Base-by-base conservation (phyloP, 352 stramenopile species). In the Phytophthora rubi region DNA sequence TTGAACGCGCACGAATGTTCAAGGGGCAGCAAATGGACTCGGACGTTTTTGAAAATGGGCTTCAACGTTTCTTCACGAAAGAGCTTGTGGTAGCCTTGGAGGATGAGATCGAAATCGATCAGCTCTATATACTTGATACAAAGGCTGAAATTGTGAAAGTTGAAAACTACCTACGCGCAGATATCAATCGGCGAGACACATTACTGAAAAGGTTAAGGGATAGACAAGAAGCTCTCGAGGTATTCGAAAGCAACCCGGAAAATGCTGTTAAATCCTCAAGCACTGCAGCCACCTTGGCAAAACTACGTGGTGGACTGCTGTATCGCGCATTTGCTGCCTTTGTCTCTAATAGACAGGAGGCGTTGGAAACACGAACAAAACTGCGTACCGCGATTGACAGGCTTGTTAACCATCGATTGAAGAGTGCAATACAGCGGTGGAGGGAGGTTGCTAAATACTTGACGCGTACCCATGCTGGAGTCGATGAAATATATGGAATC, bases 51-150 rank as follows among this genome's bases (percentile, higher is more conserved):
- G 80, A 90, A 65, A 87, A 87, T 47, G 86, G 86, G 1, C 64
- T 90, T 0, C 86, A 95, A 47, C 71, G 83, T 1, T 95, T 95
- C 66, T 86, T 87, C 64, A 95, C 86, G 0, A 91, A 91, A 59
- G 81, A 93, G 23, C 62, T 95, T 9, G 70, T 95, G 1, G 59
- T 90, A 1, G 80, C 85, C 0, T 71, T 95, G 12, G 85, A 92
- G 61, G 88, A 95, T 68, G 88, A 95, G 59, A 82, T 95, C 18
- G 85, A 90, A 57, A 94, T 95, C 35, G 88, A 95, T 39, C 82
- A 92, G 60, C 75, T 93, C n/a, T 95, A 94, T 62, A 95, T 95
- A 49, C 57, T 89, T 2, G 85, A 95, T 44, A 81, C 83, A 4
- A 95, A 95, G 51, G 63, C 80, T 8, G 86, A 94, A 37, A 86